Evolutionary conservation across 306 rosid species (phyloP).

Genomic region (Fragaria iinumae): DNA sequence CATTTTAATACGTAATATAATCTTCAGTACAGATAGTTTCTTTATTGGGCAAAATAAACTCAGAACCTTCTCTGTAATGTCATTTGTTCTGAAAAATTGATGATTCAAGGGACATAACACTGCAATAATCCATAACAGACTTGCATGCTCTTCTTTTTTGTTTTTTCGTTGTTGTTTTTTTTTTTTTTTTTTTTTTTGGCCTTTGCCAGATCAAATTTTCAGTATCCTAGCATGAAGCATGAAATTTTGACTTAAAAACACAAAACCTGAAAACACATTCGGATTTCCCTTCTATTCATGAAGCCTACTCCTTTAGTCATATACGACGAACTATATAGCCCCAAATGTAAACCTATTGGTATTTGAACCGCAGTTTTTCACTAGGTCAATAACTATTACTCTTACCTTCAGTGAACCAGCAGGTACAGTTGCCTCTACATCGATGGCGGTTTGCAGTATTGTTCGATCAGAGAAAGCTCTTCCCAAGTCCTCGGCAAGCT

Average conservation of each 20-base stretch:
- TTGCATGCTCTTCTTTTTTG: neutral
- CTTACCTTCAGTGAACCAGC: constrained; percentile 68
- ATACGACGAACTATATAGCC: neutral
- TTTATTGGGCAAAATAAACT: neutral
- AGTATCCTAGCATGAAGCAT: neutral
- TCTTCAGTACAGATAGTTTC: neutral
- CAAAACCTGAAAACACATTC: neutral
- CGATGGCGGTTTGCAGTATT: constrained; percentile 52
- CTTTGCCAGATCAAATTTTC: neutral
- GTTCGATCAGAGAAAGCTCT: constrained; percentile 85
- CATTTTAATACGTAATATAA: too few species aligned
- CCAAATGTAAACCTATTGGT: neutral
- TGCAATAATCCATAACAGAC: neutral
- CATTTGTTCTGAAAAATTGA: too few species aligned
- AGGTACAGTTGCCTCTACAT: constrained; percentile 58
- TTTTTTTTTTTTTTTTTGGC: neutral
- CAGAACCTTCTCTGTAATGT: neutral
- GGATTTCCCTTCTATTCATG: neutral
- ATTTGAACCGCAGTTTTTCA: neutral
- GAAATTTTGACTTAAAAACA: neutral
- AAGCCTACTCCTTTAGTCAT: neutral
- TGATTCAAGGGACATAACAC: neutral
- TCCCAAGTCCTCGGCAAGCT: constrained; percentile 81
- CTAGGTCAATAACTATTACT: neutral
- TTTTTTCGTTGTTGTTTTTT: too few species aligned